A percentile compares a stretch with the other conserved stretches of the same genome.
Conservation (phyloP, 2,329 filamentous ascomycete species). For the Colletotrichum acutatum region DNA sequence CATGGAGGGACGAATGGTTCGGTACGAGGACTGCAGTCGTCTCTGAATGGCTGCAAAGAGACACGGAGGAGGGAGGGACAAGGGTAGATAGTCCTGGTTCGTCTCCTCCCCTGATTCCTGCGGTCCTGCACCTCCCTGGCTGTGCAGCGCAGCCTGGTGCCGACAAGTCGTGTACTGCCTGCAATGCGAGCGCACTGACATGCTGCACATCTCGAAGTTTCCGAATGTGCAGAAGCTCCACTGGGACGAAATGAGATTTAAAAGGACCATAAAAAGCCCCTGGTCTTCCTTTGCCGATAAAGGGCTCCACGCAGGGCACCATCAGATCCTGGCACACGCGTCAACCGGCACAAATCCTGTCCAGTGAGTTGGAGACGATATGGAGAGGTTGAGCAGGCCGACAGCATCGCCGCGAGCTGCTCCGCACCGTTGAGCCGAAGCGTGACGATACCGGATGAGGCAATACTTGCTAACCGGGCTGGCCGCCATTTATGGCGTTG, state of each 20-base stretch:
- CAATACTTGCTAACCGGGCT: conserved; percentile 11
- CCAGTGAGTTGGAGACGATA: background rate
- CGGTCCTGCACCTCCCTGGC: background rate
- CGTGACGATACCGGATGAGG: conserved; percentile 2
- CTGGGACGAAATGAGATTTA: conserved; percentile 2
- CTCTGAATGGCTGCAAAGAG: conserved; percentile 1
- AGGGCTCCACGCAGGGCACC: background rate
- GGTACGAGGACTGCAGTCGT: background rate
- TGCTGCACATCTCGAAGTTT: conserved; percentile 24
- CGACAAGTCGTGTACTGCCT: conserved; percentile 12
- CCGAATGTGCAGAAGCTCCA: conserved; percentile 15
- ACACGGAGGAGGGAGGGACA: conserved; percentile 7
- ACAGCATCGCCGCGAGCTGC: background rate
- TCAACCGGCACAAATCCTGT: conserved; percentile 11
- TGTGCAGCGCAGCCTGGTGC: background rate
- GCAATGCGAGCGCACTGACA: conserved; percentile 31
- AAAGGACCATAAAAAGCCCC: background rate
- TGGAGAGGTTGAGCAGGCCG: background rate
- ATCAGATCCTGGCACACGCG: conserved; percentile 4
- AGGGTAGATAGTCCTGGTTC: conserved; percentile 6
- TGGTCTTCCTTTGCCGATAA: conserved; percentile 17
- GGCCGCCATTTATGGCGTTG: conserved; percentile 19
- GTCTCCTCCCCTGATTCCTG: background rate
- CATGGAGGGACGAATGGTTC: background rate
- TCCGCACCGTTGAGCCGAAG: background rate